These are phyloP conservation scores for Eimeria acervulina DNA, from an alignment of 169 alveolate genomes.

Conservation along the genomic window DNA sequence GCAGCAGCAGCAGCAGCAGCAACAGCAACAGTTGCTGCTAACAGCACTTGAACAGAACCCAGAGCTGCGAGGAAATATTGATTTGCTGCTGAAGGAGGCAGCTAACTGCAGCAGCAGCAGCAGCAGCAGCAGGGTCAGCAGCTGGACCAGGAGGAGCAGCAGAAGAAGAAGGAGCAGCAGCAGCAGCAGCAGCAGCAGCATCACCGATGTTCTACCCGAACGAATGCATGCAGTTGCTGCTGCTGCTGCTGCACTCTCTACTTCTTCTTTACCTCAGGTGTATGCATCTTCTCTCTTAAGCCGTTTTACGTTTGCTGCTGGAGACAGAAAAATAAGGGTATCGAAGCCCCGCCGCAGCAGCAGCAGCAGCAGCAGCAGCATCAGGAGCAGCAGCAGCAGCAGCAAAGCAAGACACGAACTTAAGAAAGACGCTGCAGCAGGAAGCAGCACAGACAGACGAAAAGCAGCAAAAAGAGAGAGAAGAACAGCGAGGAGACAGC, in stretches of 20 bases:
- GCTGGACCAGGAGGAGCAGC: conserved; percentile 9
- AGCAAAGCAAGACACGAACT: not conserved
- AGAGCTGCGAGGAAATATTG: not conserved
- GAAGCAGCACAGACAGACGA: too few species aligned
- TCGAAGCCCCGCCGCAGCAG: too few species aligned
- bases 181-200: conserved; percentile 40
- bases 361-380: too few species aligned
- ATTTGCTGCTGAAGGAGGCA: not conserved
- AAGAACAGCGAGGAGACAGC: too few species aligned
- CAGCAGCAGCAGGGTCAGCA: conserved; percentile 19
- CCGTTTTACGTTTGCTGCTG: not conserved
- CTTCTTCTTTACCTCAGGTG: not conserved
- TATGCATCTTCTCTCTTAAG: not conserved
- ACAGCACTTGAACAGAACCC: not conserved
- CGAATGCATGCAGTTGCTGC: not conserved
- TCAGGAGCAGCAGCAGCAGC: not conserved
- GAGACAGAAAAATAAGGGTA: not conserved
- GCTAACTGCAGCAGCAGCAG: conserved; percentile 18
- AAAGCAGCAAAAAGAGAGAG: too few species aligned
- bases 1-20: not conserved
- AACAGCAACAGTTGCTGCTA: not conserved
- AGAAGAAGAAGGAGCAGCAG: conserved; percentile 14
- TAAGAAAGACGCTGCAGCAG: not conserved
- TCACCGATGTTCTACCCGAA: not conserved
- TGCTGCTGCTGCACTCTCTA: conserved; percentile 6